A percentile compares a stretch with the other conserved stretches of the same genome.
Evolutionary conservation across 2,329 filamentous ascomycete genomes (phyloP).

Genomic region (Curvularia sp.): DNA sequence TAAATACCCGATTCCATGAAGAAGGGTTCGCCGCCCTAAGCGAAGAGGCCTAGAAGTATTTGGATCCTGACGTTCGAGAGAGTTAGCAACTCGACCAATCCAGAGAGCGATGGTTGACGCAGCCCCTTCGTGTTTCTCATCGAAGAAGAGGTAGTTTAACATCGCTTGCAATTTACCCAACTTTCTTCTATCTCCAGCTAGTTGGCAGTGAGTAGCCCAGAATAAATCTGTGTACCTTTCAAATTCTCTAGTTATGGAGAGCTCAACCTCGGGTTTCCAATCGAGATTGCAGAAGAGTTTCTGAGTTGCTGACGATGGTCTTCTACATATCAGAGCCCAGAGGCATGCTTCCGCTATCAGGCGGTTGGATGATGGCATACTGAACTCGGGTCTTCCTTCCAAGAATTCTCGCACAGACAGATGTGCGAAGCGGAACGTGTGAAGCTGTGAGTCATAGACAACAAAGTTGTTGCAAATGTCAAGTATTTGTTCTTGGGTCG

Average conservation of each 20-base stretch:
- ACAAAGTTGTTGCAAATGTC: slow-evolving; percentile 41
- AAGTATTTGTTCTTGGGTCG: background rate
- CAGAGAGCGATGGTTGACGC: background rate
- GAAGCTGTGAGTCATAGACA: slow-evolving; percentile 31
- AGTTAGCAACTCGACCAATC: background rate
- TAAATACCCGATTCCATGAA: background rate
- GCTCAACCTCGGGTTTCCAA: background rate
- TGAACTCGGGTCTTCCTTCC: slow-evolving; percentile 21
- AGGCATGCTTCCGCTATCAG: background rate
- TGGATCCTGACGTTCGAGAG: background rate
- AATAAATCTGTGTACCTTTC: background rate
- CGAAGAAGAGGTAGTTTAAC: background rate
- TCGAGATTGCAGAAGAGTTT: background rate
- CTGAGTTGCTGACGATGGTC: too few species aligned
- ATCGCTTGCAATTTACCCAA: background rate
- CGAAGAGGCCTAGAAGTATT: background rate
- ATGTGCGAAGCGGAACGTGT: slow-evolving; percentile 43
- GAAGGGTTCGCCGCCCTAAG: background rate
- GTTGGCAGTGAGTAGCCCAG: background rate
- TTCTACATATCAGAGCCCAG: background rate
- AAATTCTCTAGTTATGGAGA: background rate
- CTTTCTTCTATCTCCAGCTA: background rate
- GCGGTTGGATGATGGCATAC: background rate
- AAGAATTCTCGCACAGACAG: slow-evolving; percentile 44
- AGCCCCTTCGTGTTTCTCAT: background rate